Evolutionary conservation across 768 basidiomycete species (phyloP).

Genomic region (Asterophora parasitica): DNA sequence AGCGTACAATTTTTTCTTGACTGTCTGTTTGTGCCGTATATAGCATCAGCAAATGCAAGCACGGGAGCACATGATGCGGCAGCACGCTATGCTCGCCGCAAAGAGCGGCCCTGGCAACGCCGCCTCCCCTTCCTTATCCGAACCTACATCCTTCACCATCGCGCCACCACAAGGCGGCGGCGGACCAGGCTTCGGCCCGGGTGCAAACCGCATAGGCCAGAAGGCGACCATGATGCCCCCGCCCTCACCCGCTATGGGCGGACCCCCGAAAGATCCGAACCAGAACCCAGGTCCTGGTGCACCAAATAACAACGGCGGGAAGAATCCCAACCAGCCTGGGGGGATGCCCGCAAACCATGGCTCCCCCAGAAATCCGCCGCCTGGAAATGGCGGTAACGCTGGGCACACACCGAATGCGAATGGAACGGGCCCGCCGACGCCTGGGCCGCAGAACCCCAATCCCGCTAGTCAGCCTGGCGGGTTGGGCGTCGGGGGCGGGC

Average conservation of each 20-base stretch:
- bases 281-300: conserved; percentile 20
- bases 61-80: conserved; percentile 27
- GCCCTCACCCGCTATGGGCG: conserved; percentile 43
- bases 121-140: conserved; percentile 42
- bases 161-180: conserved; percentile 22
- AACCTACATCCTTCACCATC: conserved; percentile 36
- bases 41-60: conserved; percentile 32
- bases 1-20: background rate
- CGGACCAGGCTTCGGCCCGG: conserved; percentile 28
- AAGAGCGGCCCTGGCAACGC: conserved; percentile 22
- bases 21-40: background rate
- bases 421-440: conserved; percentile 27
- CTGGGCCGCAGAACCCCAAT: conserved; percentile 17
- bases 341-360: conserved; percentile 28
- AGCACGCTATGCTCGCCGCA: conserved; percentile 17
- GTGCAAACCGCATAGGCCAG: conserved; percentile 26
- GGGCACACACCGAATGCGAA: conserved; percentile 22
- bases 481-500: background rate
- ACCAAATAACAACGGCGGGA: conserved; percentile 10
- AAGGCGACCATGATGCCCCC: conserved; percentile 44
- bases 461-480: conserved; percentile 10
- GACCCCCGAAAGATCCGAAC: conserved; percentile 24
- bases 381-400: conserved; percentile 2
- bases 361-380: conserved; percentile 37
- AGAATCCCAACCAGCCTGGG: conserved; percentile 27